phyloP scores from a whole-genome alignment of 768 basidiomycete genomes.

The Kwoniella botswanensis region DNA sequence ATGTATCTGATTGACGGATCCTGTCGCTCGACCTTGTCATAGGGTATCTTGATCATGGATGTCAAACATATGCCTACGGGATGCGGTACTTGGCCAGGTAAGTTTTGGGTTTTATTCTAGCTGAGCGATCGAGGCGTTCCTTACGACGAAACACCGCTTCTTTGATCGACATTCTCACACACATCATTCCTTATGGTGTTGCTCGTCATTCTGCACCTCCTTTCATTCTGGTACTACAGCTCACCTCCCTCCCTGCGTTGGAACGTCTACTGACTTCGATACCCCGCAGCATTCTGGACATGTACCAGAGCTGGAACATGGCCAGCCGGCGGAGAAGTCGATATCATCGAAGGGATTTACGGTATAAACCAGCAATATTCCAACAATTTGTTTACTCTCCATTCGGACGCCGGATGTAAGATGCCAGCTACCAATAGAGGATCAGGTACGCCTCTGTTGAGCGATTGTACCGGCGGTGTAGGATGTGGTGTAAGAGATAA shows the following conservation, averaged over 20 bases:
- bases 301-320: constrained; percentile 26
- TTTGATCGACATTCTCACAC: no score
- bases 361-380: constrained; percentile 30
- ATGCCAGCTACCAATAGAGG: constrained; percentile 17
- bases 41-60: constrained; percentile 25
- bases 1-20: not conserved
- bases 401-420: constrained; percentile 54
- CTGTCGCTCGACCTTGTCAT: not conserved
- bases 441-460: not conserved
- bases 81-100: constrained; percentile 18
- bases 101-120: not conserved
- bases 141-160: no score
- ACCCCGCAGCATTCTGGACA: constrained; percentile 17
- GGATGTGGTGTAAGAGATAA: constrained; percentile 21
- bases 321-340: constrained; percentile 55
- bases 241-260: no score
- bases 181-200: no score
- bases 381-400: constrained; percentile 61
- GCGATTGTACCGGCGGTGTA: constrained; percentile 17
- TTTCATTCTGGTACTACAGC: no score
- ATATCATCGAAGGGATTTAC: constrained; percentile 62
- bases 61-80: constrained; percentile 27
- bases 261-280: no score
- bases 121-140: no score
- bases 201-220: no score